These are phyloP conservation scores for Elaeis guineensis DNA, from an alignment of 176 grass and related monocot species.

Conservation along the genomic window DNA sequence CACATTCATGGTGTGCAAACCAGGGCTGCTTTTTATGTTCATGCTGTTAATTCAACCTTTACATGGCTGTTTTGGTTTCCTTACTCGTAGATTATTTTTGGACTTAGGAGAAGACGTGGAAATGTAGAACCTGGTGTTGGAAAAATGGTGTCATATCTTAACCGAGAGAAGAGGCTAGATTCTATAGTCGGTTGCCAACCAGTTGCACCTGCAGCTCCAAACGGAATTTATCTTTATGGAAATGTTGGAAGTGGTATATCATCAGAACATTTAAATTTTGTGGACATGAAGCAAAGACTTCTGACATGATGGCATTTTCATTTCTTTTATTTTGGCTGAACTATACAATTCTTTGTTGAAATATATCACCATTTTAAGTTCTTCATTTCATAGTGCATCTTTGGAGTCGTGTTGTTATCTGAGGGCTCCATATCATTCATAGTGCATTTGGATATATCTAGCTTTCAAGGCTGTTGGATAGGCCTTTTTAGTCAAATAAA, in stretches of 20 bases:
- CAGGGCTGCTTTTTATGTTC: neutral
- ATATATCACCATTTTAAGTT: no score
- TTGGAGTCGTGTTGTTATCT: neutral
- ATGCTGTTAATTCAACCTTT: no score
- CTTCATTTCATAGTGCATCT: neutral
- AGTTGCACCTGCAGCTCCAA: conserved; percentile 54
- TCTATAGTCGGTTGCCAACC: conserved; percentile 57
- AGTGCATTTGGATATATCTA: no score
- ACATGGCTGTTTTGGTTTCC: neutral
- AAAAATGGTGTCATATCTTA: conserved; percentile 89
- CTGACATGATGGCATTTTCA: no score
- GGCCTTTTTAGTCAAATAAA: no score
- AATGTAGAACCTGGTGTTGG: conserved; percentile 82
- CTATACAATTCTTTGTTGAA: no score
- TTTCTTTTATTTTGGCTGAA: no score
- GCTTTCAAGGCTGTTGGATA: no score
- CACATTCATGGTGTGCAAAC: neutral
- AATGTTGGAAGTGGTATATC: conserved; percentile 88
- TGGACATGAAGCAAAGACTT: no score
- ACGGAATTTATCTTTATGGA: conserved; percentile 87
- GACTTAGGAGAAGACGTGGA: conserved; percentile 49
- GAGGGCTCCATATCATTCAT: no score
- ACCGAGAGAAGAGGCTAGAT: conserved; percentile 82
- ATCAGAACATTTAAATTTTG: neutral
- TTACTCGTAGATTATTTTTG: conserved; percentile 1